Conservation (phyloP, 169 alveolate species). For the Plasmodium cynomolgi region DNA sequence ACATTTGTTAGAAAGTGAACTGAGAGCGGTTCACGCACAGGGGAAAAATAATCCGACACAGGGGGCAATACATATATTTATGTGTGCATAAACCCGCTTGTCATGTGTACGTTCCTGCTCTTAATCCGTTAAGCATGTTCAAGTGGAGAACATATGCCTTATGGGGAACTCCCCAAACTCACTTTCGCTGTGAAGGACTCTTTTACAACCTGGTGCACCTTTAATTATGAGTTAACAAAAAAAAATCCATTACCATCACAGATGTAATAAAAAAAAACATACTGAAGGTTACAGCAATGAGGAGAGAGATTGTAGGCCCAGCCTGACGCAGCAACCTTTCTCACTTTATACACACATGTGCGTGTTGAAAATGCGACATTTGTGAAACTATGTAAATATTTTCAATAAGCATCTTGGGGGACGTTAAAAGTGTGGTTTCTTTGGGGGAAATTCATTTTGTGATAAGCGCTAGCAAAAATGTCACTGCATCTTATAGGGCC, state of each 20-base stretch:
- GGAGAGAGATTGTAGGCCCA: not conserved
- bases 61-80: not conserved
- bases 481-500: not conserved
- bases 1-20: not conserved
- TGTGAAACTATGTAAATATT: not conserved
- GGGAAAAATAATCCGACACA: not conserved
- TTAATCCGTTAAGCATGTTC: not conserved
- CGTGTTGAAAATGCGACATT: not conserved
- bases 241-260: not conserved
- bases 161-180: not conserved
- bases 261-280: not conserved
- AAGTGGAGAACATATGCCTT: not conserved
- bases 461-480: not conserved
- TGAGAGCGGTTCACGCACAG: not conserved
- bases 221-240: not conserved
- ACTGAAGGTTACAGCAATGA: not conserved
- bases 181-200: not conserved
- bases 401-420: not conserved
- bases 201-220: not conserved
- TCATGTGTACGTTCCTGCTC: not conserved
- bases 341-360: not conserved
- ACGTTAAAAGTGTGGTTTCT: not conserved
- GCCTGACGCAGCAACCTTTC: not conserved
- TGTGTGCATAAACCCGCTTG: not conserved
- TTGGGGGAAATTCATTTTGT: not conserved